A percentile compares a stretch with the other conserved stretches of the same genome.
These are phyloP conservation scores for Clohesyomyces aquaticus DNA, from an alignment of 495 filamentous ascomycete species.

Conservation along the genomic window DNA sequence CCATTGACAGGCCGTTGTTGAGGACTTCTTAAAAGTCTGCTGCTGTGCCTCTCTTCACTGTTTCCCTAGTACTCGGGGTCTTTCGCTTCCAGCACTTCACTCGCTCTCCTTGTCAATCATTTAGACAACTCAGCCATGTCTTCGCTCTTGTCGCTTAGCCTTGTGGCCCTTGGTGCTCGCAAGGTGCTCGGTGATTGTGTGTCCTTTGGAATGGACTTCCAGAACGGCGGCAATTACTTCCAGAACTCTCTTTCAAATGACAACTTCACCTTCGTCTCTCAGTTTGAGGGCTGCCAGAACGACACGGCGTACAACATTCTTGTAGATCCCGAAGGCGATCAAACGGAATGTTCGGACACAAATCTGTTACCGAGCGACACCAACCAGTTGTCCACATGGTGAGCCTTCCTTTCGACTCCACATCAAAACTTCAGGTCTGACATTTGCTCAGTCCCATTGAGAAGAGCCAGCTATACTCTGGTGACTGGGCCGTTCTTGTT, in stretches of 20 bases:
- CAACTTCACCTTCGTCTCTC: constrained; percentile 44
- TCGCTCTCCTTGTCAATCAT: not conserved
- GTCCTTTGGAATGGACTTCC: constrained; percentile 46
- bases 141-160: constrained; percentile 3
- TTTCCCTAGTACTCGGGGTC: not conserved
- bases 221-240: constrained; percentile 45
- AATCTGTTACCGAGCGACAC: constrained; percentile 43
- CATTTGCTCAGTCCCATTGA: constrained; percentile 28
- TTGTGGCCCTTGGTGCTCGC: constrained; percentile 17
- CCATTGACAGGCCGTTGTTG: not conserved
- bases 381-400: constrained; percentile 44
- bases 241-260: constrained; percentile 44
- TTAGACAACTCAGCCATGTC: not conserved
- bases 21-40: not conserved
- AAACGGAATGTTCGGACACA: constrained; percentile 44
- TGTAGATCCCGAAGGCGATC: constrained; percentile 45
- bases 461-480: constrained; percentile 43
- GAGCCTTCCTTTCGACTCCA: not conserved
- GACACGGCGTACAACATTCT: constrained; percentile 45
- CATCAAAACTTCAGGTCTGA: not conserved
- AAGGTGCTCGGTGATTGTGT: constrained; percentile 21
- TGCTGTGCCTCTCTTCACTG: not conserved
- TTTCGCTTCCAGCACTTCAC: not conserved
- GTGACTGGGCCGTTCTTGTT: constrained; percentile 46
- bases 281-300: constrained; percentile 43